Evolutionary conservation across 352 stramenopile species (phyloP).

Genomic region (Phytophthora fragariae): DNA sequence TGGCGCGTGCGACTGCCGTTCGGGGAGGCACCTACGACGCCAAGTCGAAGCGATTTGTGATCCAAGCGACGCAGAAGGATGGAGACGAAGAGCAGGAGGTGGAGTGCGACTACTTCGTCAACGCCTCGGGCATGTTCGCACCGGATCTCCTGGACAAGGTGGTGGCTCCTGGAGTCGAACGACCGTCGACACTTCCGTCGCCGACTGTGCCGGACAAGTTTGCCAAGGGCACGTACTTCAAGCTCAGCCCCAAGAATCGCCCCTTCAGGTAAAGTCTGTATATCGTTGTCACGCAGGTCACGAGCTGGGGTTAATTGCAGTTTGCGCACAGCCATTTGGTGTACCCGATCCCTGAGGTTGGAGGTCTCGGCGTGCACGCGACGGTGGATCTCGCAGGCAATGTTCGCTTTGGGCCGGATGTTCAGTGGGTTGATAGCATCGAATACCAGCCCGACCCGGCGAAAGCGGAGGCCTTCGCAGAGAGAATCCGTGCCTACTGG

Average conservation of each 20-base stretch:
- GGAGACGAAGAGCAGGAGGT: constrained; percentile 64
- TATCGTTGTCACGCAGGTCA: constrained; percentile 3
- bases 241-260: constrained; percentile 53
- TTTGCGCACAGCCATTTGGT: constrained; percentile 80
- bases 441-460: constrained; percentile 82
- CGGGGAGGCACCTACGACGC: constrained; percentile 43
- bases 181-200: background rate
- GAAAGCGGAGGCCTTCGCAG: constrained; percentile 69
- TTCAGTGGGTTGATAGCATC: constrained; percentile 94
- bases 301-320: background rate
- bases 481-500: constrained; percentile 94
- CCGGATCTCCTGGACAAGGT: constrained; percentile 52
- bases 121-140: constrained; percentile 91
- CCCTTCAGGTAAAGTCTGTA: constrained; percentile 61
- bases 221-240: constrained; percentile 98
- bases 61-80: constrained; percentile 48
- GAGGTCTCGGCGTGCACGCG: constrained; percentile 96
- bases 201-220: constrained; percentile 74
- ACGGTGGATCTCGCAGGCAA: constrained; percentile 95
- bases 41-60: constrained; percentile 42
- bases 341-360: constrained; percentile 96
- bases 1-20: constrained; percentile 82
- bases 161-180: constrained; percentile 5
- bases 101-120: constrained; percentile 93
- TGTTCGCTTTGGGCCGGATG: constrained; percentile 96